A percentile compares a stretch with the other conserved stretches of the same genome.
These are phyloP conservation scores for Lignosus rhinocerotis DNA, from an alignment of 1,284 basidiomycete genomes.

Conservation along the genomic window DNA sequence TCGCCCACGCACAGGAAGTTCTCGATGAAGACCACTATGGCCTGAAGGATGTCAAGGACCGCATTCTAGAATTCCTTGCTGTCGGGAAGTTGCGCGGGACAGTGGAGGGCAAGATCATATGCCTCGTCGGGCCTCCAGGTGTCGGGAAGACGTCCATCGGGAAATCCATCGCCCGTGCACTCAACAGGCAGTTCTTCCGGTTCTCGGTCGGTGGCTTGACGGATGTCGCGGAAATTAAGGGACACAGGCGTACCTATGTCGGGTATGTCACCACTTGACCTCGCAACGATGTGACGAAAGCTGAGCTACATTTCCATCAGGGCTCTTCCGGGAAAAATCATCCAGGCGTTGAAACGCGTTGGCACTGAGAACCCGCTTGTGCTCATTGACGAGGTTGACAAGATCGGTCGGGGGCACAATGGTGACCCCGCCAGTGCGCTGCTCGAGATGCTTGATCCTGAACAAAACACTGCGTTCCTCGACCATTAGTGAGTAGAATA, in stretches of 20 bases:
- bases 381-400: slow-evolving; percentile 98
- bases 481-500: slow-evolving; percentile 82
- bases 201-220: slow-evolving; percentile 97
- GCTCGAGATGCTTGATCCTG: slow-evolving; percentile 97
- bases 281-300: background rate
- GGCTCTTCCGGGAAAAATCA: slow-evolving; percentile 96
- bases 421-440: slow-evolving; percentile 95
- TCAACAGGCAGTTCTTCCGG: slow-evolving; percentile 89
- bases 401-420: slow-evolving; percentile 95
- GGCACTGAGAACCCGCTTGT: slow-evolving; percentile 97
- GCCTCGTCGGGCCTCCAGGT: slow-evolving; percentile 94
- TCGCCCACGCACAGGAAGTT: slow-evolving; percentile 81
- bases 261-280: slow-evolving; percentile 51
- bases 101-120: slow-evolving; percentile 98
- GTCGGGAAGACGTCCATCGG: slow-evolving; percentile 96
- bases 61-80: slow-evolving; percentile 97
- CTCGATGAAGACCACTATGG: slow-evolving; percentile 98
- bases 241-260: slow-evolving; percentile 95
- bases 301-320: slow-evolving; percentile 38
- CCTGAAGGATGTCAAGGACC: slow-evolving; percentile 93
- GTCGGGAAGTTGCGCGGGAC: slow-evolving; percentile 96
- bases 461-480: slow-evolving; percentile 95
- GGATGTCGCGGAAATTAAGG: slow-evolving; percentile 99
- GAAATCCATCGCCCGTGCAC: slow-evolving; percentile 89
- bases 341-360: slow-evolving; percentile 95